Evolutionary conservation across 768 basidiomycete species (phyloP), one percentile per base, ranked within the genome.

Genomic region (Pseudohyphozyma bogoriensis): DNA sequence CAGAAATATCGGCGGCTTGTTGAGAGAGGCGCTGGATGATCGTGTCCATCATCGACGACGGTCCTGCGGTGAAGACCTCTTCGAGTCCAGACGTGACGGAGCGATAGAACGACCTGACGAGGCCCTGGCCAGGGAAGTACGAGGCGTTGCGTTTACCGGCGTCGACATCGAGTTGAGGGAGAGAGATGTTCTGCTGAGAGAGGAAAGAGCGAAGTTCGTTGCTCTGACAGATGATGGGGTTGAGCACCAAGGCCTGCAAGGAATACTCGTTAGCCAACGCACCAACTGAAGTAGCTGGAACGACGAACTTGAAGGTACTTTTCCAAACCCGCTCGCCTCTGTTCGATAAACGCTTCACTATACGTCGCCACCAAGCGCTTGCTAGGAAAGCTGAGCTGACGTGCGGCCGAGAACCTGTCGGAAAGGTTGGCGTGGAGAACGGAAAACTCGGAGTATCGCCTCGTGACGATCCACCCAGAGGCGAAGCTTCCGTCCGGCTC

Each of bases 11-110:
- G 13, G 87, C 87, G 0, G 87, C 90, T 74, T 96, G 91, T 33
- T 84, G 81, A 1, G 86, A 89, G 22, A 96, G 81, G 3, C 90
- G 83, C 68, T 89, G 85, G 45, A 93, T 88, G 80, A 93, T 87
- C 47, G 92, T 85, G 71, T 96, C 91, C 46, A 96, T 75, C 89
- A 95, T 91, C 1, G 89, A 91, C 6, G 61, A 59, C 20, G 60
- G 59, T 28, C 60, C 62, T 2, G 60, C 52, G 66, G 93, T 89
- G 74, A 93, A 85, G 81, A 95, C 89, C 73, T 97, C 95, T 73
- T 99, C 95, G 69, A 97, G 85, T 72, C 90, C 91, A 64, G 89
- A 87, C 8, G 93, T 82, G 49, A 99, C 87, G 29, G 89, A 88
- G 33, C 85, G 84, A 72, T 93, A 97, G 59, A 99, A 81, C 28